phyloP scores from a whole-genome alignment of 306 rosid species.

The Cucurbita ficifolia region DNA sequence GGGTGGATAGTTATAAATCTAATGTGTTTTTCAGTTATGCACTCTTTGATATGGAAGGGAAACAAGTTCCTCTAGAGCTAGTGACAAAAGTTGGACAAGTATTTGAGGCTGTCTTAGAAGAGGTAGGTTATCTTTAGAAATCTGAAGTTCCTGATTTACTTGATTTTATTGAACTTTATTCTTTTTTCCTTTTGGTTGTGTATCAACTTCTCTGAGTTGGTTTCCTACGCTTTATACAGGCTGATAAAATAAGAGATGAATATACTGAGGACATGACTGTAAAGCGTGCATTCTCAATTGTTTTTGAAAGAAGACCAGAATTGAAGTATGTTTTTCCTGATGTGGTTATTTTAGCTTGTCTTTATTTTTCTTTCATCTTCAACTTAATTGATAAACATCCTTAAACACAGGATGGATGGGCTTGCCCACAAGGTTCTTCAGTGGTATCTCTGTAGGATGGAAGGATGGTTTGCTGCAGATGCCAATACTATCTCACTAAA shows the following conservation, averaged over 20 bases:
- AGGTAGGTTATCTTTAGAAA: conserved; percentile 28
- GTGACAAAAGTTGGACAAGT: conserved; percentile 59
- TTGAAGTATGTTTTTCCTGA: conserved; percentile 27
- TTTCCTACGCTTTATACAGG: conserved; percentile 35
- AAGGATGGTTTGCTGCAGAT: conserved; percentile 99
- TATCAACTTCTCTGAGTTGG: conserved; percentile 10
- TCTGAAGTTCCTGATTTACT: not conserved
- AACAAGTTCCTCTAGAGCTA: conserved; percentile 80
- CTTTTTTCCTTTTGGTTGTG: conserved; percentile 7
- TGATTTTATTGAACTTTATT: not conserved
- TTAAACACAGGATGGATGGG: conserved; percentile 67
- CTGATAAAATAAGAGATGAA: conserved; percentile 53
- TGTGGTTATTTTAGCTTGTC: not conserved
- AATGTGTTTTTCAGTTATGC: conserved; percentile 53
- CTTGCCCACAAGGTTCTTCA: conserved; percentile 79
- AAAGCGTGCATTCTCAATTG: conserved; percentile 54
- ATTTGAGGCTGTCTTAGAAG: conserved; percentile 60
- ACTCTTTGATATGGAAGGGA: conserved; percentile 91
- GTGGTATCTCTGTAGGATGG: conserved; percentile 98
- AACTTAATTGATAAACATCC: not conserved
- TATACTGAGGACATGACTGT: conserved; percentile 67
- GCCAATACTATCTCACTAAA: conserved; percentile 77
- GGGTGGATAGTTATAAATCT: not conserved
- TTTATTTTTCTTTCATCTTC: not conserved
- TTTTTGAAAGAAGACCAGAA: conserved; percentile 78